These are phyloP conservation scores for Ceratobasidium papillatum DNA, from an alignment of 1,284 basidiomycete species.

Conservation along the genomic window DNA sequence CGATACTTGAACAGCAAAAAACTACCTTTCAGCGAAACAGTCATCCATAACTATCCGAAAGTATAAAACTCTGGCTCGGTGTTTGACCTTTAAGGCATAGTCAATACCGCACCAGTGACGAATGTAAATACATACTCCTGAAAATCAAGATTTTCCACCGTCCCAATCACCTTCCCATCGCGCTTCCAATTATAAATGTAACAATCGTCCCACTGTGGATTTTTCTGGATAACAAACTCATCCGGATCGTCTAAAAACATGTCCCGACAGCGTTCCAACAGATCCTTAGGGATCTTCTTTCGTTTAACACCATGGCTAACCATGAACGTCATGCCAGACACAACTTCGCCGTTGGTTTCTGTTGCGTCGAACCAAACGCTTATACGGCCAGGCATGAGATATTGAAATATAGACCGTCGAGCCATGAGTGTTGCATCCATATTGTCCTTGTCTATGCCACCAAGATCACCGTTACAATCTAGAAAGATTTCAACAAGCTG, in stretches of 20 bases:
- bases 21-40: too few relatives aligned
- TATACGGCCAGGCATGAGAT: neutral
- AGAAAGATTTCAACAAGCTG: neutral
- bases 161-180: neutral
- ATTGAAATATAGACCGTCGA: neutral
- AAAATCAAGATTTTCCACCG: neutral
- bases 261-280: neutral
- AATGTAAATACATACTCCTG: neutral
- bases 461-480: neutral
- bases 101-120: too few relatives aligned
- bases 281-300: neutral
- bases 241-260: neutral
- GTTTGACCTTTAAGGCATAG: too few relatives aligned
- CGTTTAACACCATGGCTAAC: too few relatives aligned
- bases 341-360: neutral
- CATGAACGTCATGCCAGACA: neutral
- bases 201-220: neutral
- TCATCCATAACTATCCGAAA: too few relatives aligned
- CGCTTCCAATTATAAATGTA: neutral
- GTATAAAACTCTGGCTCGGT: too few relatives aligned
- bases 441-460: neutral
- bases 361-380: neutral
- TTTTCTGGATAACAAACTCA: neutral
- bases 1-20: too few relatives aligned
- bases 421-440: neutral